These are phyloP conservation scores for Penicillium roqueforti DNA, from an alignment of 495 filamentous ascomycete genomes.

Conservation along the genomic window DNA sequence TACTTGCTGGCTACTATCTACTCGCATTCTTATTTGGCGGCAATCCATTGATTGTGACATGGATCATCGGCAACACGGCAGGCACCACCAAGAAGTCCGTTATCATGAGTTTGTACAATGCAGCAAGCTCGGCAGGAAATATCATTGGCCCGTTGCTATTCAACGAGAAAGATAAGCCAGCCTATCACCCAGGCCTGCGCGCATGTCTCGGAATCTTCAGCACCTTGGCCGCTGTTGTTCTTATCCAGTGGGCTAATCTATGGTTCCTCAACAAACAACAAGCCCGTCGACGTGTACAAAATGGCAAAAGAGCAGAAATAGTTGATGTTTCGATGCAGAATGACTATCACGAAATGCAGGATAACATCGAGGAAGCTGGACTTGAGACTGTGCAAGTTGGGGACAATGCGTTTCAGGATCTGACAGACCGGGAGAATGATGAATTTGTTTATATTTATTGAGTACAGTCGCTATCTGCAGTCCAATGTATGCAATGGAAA, in stretches of 20 bases:
- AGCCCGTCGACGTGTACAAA: constrained; percentile 45
- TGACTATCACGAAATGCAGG: constrained; percentile 24
- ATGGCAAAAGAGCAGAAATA: constrained; percentile 54
- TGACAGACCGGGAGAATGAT: constrained; percentile 62
- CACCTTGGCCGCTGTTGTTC: constrained; percentile 43
- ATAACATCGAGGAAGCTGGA: constrained; percentile 14
- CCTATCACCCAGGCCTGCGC: constrained; percentile 53
- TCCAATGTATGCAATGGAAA: background rate
- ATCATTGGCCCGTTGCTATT: constrained; percentile 49
- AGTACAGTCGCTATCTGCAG: background rate
- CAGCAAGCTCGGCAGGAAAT: constrained; percentile 41
- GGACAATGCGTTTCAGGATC: constrained; percentile 47
- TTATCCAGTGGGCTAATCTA: constrained; percentile 51
- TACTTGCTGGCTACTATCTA: constrained; percentile 59
- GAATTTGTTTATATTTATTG: constrained; percentile 66
- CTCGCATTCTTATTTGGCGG: constrained; percentile 56
- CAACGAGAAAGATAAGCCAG: constrained; percentile 36
- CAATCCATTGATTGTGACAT: constrained; percentile 47
- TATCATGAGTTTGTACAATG: constrained; percentile 49
- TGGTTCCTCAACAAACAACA: constrained; percentile 52
- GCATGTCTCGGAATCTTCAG: constrained; percentile 55
- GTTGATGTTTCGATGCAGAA: constrained; percentile 54
- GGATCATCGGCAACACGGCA: constrained; percentile 50
- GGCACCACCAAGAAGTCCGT: constrained; percentile 52
- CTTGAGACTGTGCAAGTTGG: constrained; percentile 26